Evolutionary conservation across 2,329 filamentous ascomycete genomes (phyloP), one percentile per base, ranked within the genome.

Genomic region (Ophiostoma ulmi): DNA sequence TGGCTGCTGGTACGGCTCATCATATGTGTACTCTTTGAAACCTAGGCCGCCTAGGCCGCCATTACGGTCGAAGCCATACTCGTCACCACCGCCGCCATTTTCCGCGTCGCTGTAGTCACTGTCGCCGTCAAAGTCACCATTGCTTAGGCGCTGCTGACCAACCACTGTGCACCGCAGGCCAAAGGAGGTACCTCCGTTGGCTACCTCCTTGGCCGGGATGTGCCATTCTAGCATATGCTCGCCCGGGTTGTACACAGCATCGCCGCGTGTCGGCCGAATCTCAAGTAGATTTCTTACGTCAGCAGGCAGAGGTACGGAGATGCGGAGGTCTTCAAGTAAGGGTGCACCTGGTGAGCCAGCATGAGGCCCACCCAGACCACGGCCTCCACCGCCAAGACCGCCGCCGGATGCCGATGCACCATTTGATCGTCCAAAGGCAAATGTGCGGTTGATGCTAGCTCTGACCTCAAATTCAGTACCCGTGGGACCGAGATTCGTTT

Each of bases 381-480:
- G 69, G 20, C 72, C 63, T 1, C 67, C 69, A 20, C 71, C 55
- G 20, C 65, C 64, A 3, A 69, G 38, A 14, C 63, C 52, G 26
- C 39, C 26, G 67, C 69, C 36, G 36, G 26, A 67, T 8, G 41
- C 31, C 14, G 66, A 67, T 6, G 65, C 48, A 4, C 67, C 67
- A 48, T 69, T 69, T 6, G 71, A 13, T 2, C 69, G 64, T 39
- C 71, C 71, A 71, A 71, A 70, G 74, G 82, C 77, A 73, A 92
- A 90, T 38, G 90, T 84, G 76, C 86, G 90, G 76, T 89, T 89
- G 58, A 93, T 85, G 72, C 88, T 87, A 35, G 97, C 79, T 68
- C 91, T 86, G 67, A 97, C 92, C 79, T 98, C 94, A 76, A 99
- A 98, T 70, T 98, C 95, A 6, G 90, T 87, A 1, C 92, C 93